These are phyloP conservation scores for Diophrys appendiculata DNA, from an alignment of 73 alveolate species.

Conservation along the genomic window DNA sequence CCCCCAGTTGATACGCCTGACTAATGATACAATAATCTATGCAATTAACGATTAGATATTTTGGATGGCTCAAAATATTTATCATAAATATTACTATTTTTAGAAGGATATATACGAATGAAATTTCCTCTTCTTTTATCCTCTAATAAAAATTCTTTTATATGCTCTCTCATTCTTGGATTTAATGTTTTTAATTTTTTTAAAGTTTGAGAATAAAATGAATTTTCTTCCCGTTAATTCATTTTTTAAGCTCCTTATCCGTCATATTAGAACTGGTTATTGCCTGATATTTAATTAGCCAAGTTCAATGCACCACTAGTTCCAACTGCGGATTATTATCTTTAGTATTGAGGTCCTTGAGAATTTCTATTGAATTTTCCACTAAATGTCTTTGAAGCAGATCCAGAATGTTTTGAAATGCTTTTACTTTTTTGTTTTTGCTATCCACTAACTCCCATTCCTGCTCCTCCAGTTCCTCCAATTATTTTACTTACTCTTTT, in stretches of 20 bases:
- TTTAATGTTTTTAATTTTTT: too few species aligned
- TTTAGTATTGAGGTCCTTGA: neutral
- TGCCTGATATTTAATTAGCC: neutral
- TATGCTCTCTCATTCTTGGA: too few species aligned
- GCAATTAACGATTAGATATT: too few species aligned
- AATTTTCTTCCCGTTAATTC: too few species aligned
- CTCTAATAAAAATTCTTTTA: neutral
- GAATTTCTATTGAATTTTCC: neutral
- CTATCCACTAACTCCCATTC: too few species aligned
- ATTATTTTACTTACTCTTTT: slow-evolving; percentile 51
- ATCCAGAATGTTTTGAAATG: slow-evolving; percentile 17
- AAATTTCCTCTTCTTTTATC: slow-evolving; percentile 13
- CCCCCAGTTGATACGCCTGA: too few species aligned
- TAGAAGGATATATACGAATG: slow-evolving; percentile 43
- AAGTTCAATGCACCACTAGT: too few species aligned
- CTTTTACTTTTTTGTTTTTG: slow-evolving; percentile 29
- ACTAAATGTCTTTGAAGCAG: neutral
- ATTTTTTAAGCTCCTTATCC: too few species aligned
- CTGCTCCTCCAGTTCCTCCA: too few species aligned
- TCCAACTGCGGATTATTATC: neutral
- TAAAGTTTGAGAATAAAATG: too few species aligned
- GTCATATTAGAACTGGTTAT: too few species aligned
- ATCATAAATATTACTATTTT: slow-evolving; percentile 1
- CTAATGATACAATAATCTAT: too few species aligned
- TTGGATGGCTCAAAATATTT: neutral